phyloP scores from a whole-genome alignment of 495 filamentous ascomycete species.

The Penicillium parvum region DNA sequence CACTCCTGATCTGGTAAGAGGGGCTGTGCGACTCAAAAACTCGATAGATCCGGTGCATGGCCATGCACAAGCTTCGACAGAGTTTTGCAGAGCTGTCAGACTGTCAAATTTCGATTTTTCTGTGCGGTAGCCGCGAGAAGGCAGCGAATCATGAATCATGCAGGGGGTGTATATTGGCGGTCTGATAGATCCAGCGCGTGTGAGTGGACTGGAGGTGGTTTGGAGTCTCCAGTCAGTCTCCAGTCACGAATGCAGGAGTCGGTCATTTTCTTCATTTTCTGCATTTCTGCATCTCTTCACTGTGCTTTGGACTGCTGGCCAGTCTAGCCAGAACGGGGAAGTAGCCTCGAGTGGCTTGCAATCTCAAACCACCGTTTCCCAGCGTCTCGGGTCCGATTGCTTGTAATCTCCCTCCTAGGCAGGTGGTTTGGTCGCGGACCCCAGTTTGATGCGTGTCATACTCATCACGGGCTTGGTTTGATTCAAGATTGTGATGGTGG shows the following conservation, averaged over 20 bases:
- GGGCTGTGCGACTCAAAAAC: neutral
- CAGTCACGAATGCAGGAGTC: neutral
- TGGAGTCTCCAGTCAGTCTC: neutral
- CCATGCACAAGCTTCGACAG: neutral
- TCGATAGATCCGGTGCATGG: neutral
- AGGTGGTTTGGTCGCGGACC: constrained; percentile 3
- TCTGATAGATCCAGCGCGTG: constrained; percentile 22
- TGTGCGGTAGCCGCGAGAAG: neutral
- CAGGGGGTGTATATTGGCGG: constrained; percentile 8
- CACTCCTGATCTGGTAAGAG: neutral
- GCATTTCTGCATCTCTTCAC: too few relatives aligned
- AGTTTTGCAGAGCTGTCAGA: neutral
- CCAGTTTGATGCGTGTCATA: constrained; percentile 16
- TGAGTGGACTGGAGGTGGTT: constrained; percentile 22
- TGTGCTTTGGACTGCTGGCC: too few relatives aligned
- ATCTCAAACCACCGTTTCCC: constrained; percentile 19
- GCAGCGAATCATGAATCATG: constrained; percentile 15
- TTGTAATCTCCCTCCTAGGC: constrained; percentile 1
- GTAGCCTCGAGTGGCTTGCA: constrained; percentile 17
- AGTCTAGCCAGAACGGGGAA: neutral
- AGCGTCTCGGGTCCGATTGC: neutral
- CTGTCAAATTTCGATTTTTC: neutral
- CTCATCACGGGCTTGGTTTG: neutral
- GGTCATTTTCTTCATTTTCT: neutral
- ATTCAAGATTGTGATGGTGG: too few relatives aligned